Evolutionary conservation across 768 basidiomycete species (phyloP), one percentile per base, ranked within the genome.

Genomic region (Scleroderma bovista): DNA sequence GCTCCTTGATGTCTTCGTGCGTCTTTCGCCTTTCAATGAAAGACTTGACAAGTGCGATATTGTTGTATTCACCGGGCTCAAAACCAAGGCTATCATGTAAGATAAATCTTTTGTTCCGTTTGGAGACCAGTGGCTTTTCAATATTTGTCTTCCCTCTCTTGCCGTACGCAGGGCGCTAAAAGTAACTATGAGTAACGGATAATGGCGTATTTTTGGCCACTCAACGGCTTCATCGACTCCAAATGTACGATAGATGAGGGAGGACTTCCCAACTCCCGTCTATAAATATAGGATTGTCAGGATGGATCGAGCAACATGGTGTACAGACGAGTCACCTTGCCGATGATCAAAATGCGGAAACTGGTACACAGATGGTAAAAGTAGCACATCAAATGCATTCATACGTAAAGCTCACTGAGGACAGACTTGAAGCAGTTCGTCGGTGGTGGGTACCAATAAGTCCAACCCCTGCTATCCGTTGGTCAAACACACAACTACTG

Each of bases 11-110:
- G n/a, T 24, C 36, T 10, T 26, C 20, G 37, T 17, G 43, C 7
- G 24, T 16, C 19, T 32, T 42, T 29, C 54, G 41, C 3, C 40
- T 19, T 12, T 45, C 1, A 36, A 56, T 56, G 32, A 56, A 56
- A 2, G 33, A 23, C 26, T 42, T 37, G 20, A 47, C 54, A 11
- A 20, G 20, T n/a, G 24, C n/a, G 36, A 46, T 16, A 33, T 34
- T 56, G 23, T 38, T 39, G 20, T 11, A 3, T 22, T 54, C 48
- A 4, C 50, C 55, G 19, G 50, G 48, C 39, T 56, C 55, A 36
- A 56, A 56, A 8, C 55, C 55, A 34, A 26, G 11, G 31, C 55
- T 56, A 41, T 56, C 55, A 36, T 56, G 55, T 13, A 56, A 42
- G 20, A 56, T 45, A 31, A 56, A 51, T 24, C 26, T 34, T 10